Conservation (phyloP, 202 grass and related monocot genomes). For the Eragrostis tef region DNA sequence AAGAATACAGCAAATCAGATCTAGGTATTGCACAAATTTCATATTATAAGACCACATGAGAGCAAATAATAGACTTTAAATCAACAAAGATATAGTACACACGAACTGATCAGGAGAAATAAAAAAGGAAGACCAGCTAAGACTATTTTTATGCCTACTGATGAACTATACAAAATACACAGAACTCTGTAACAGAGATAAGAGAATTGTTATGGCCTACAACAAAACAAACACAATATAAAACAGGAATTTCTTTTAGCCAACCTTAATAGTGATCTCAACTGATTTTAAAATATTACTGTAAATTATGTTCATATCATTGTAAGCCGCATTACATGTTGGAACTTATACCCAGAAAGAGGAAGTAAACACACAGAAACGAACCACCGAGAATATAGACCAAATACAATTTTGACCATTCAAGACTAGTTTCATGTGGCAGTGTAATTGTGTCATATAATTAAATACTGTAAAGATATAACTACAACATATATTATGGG, state of each 20-base stretch:
- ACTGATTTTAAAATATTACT: slow-evolving; percentile 4
- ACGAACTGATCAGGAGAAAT: background rate
- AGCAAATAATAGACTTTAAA: background rate
- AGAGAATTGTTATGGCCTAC: background rate
- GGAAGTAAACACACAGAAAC: slow-evolving; percentile 3
- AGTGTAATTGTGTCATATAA: background rate
- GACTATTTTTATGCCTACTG: background rate
- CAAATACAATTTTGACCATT: background rate
- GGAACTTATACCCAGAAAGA: background rate
- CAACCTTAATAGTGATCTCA: slow-evolving; percentile 13
- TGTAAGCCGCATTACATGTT: background rate
- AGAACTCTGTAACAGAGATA: no score
- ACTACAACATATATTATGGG: background rate
- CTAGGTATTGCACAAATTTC: background rate
- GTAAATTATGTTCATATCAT: background rate
- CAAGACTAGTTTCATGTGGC: background rate
- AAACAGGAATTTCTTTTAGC: background rate
- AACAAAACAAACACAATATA: background rate
- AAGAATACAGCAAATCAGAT: slow-evolving; percentile 1
- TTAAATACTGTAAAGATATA: background rate
- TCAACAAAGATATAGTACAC: background rate
- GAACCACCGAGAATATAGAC: background rate
- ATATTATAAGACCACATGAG: background rate
- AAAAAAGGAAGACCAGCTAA: background rate
- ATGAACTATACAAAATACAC: background rate